Percentiles rank a stretch among this genome's conserved stretches.
These are phyloP conservation scores for Xylaria sp. DNA, from an alignment of 2,329 filamentous ascomycete genomes.

Conservation along the genomic window DNA sequence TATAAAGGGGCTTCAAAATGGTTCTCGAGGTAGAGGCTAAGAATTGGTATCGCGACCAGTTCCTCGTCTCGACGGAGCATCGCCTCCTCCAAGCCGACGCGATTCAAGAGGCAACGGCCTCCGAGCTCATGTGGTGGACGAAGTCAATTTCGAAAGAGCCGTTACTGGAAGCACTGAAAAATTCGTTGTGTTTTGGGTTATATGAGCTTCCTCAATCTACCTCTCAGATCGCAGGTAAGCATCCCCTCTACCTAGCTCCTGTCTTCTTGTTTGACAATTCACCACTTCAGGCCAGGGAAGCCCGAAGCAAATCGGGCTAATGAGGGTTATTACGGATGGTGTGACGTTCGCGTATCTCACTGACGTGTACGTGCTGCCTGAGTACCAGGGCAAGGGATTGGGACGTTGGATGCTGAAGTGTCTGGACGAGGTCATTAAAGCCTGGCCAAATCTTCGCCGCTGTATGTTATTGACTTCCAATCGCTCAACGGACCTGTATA, in stretches of 20 bases:
- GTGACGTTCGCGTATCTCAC: slow-evolving; percentile 75
- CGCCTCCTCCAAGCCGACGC: slow-evolving; percentile 63
- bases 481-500: slow-evolving; percentile 56
- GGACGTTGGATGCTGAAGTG: slow-evolving; percentile 66
- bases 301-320: slow-evolving; percentile 61
- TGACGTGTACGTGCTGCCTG: slow-evolving; percentile 64
- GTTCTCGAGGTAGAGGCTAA: slow-evolving; percentile 44
- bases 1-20: slow-evolving; percentile 30
- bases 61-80: slow-evolving; percentile 71
- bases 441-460: slow-evolving; percentile 65
- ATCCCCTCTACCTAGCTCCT: background rate
- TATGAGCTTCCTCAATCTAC: slow-evolving; percentile 56
- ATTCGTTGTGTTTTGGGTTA: slow-evolving; percentile 69
- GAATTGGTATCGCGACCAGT: slow-evolving; percentile 65
- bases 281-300: slow-evolving; percentile 38
- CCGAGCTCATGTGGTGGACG: slow-evolving; percentile 71
- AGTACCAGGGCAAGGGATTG: slow-evolving; percentile 62
- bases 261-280: slow-evolving; percentile 18
- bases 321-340: slow-evolving; percentile 75
- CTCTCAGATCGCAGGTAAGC: slow-evolving; percentile 49
- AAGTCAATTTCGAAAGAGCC: slow-evolving; percentile 59
- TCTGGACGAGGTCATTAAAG: slow-evolving; percentile 58
- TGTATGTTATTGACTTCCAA: slow-evolving; percentile 64
- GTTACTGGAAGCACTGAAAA: slow-evolving; percentile 64
- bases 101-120: slow-evolving; percentile 66